A percentile compares a stretch with the other conserved stretches of the same genome.
Conservation (phyloP, 2,329 filamentous ascomycete genomes). For the Xylariaceae sp. region DNA sequence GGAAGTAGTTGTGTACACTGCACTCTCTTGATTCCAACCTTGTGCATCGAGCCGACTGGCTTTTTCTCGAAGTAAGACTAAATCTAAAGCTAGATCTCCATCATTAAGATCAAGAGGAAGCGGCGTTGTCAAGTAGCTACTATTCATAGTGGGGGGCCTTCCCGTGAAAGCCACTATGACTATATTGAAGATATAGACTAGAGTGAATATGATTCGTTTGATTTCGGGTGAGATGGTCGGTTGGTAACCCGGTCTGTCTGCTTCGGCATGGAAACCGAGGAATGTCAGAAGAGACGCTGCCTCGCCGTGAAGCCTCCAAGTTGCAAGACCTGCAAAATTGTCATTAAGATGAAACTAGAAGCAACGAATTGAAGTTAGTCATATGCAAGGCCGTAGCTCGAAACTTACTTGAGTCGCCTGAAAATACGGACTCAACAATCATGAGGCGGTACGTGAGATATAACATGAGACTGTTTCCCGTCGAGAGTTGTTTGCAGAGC, state of each 20-base stretch:
- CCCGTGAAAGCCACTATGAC: slow-evolving; percentile 38
- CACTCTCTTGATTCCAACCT: slow-evolving; percentile 36
- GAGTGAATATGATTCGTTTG: slow-evolving; percentile 27
- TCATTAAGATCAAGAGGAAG: slow-evolving; percentile 37
- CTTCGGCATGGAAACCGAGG: slow-evolving; percentile 47
- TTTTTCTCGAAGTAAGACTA: slow-evolving; percentile 22
- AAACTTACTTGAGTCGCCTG: slow-evolving; percentile 27
- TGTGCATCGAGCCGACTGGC: slow-evolving; percentile 31
- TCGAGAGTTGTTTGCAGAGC: slow-evolving; percentile 21
- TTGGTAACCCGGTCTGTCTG: slow-evolving; percentile 2
- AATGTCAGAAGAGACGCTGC: slow-evolving; percentile 35
- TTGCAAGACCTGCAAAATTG: slow-evolving; percentile 17
- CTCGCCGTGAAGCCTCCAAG: slow-evolving; percentile 22
- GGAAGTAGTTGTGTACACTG: slow-evolving; percentile 31
- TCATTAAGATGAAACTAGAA: neutral
- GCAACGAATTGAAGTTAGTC: too few relatives aligned
- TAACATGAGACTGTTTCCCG: slow-evolving; percentile 22
- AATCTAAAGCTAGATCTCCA: slow-evolving; percentile 25
- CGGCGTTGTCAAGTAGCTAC: slow-evolving; percentile 34
- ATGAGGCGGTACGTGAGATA: slow-evolving; percentile 19
- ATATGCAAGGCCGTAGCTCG: neutral
- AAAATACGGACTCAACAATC: slow-evolving; percentile 18
- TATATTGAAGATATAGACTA: slow-evolving; percentile 33
- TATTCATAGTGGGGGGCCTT: slow-evolving; percentile 35
- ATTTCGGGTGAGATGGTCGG: slow-evolving; percentile 9